A percentile compares a stretch with the other conserved stretches of the same genome.
phyloP scores from a whole-genome alignment of 192 early-diverging fungal genomes.

The Linnemannia hyalina region DNA sequence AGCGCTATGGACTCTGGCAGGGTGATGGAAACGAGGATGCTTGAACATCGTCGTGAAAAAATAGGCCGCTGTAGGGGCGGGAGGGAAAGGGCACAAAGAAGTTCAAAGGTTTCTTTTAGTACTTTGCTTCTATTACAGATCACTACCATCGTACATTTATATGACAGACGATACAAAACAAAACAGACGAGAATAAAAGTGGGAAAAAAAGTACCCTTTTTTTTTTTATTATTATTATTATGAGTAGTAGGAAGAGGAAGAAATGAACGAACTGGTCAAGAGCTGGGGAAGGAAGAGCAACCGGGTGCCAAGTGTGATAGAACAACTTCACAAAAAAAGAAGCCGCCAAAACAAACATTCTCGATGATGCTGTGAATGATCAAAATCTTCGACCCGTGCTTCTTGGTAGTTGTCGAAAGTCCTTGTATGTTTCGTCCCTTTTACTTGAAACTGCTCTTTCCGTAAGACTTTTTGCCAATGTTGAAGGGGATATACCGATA shows the following conservation, averaged over 20 bases:
- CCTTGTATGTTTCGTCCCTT: neutral
- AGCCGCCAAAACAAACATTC: no score
- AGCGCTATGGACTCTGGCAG: slow-evolving; percentile 88
- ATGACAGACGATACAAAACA: neutral
- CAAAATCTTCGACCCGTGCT: no score
- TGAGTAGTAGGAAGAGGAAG: neutral
- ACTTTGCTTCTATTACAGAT: neutral
- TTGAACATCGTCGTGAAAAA: neutral
- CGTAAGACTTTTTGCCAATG: slow-evolving; percentile 81
- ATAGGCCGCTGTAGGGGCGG: neutral
- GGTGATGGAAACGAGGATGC: slow-evolving; percentile 58
- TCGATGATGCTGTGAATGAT: no score
- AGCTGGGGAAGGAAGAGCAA: neutral
- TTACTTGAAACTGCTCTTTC: slow-evolving; percentile 29
- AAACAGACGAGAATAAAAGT: no score
- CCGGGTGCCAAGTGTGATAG: neutral
- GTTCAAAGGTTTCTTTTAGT: neutral
- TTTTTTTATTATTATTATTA: neutral
- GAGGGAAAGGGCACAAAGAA: neutral
- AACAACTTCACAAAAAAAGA: no score
- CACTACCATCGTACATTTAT: no score
- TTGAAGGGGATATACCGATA: slow-evolving; percentile 92
- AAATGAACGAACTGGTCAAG: neutral
- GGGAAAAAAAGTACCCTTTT: neutral
- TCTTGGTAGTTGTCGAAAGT: no score